Evolutionary conservation across 257 asterid genomes (phyloP), one percentile per base, ranked within the genome.

Genomic region (Rhazya stricta): DNA sequence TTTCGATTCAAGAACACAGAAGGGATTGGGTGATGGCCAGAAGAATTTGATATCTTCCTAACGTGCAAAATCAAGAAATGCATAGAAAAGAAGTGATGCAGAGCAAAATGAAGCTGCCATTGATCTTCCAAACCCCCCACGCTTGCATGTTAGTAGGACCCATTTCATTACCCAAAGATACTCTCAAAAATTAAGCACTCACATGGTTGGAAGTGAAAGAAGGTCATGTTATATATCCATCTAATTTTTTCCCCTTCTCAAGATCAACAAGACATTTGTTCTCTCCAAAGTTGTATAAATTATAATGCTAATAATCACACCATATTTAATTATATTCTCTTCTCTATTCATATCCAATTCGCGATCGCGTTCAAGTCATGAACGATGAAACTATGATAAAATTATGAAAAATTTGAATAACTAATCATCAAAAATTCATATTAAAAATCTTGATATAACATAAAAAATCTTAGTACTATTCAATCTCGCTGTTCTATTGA

Each of bases 121-220:
- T 37, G 42, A 43, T 42, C 27, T 63, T 27, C 36, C 50, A 45
- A 43, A 1, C n/a, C 15, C 67, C 67, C 51, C 45, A 45, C 77
- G 69, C 84, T 67, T 83, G 88, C 96, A 85, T 84, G 92, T 90
- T 86, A 87, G 87, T 86, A 79, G 90, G 88, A 41, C 92, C 92
- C 89, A 53, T 25, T 67, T 80, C 76, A 85, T 27, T 77, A 58
- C 54, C 71, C 82, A 67, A 72, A 73, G 81, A 83, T 79, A 77
- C 83, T 78, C 81, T 34, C 70, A 29, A 81, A 68, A 60, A 51
- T 78, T 71, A 45, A 79, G 72, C 74, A 45, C 72, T 79, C 93
- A 86, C 94, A 83, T 89, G 92, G 54, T n/a, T 89, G 92, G 58
- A 43, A 60, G 83, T 82, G 76, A 76, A 84, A 83, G 50, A 79